Evolutionary conservation across 139 green algal genomes (phyloP), one percentile per base, ranked within the genome.

Genomic region (Desmodesmus armatus): DNA sequence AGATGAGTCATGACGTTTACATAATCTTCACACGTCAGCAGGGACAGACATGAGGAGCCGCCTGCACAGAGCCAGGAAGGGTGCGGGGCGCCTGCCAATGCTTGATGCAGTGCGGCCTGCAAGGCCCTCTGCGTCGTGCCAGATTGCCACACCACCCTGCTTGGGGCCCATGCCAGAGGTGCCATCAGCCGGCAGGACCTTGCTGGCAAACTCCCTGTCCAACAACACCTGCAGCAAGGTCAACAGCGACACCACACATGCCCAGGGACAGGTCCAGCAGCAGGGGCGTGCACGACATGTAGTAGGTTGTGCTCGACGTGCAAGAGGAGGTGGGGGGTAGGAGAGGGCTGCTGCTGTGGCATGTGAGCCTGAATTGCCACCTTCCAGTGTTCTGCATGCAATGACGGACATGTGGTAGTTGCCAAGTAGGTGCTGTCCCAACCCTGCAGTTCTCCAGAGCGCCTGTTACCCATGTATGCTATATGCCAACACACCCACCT

Each of bases 161-260:
- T 21, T 7, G 19, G 33, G 67, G 37, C 37, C 67, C 7, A 49
- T 35, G 37, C 49, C 51, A 33, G 51, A 82, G 25, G 76, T 82
- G 76, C 76, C 76, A 17, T 82, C 76, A 58, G 76, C 76, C n/a
- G 76, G 76, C 55, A 82, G 47, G 23, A 82, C 55, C 76, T 82
- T 82, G 76, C 55, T 11, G 2, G 55, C 76, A 82, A 82, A 82
- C 37, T 82, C 23, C 37, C 40, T 65, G 37, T 82, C 76, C 55
- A 72, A 15, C 43, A 80, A 21, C 31, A 80, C 73, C 73, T 80
- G 73, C 0, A n/a, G n/a, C 31, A 23, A 29, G 58, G 21, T 1
- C 31, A 23, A 25, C 58, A 58, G 47, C 47, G 47, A 58, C 47
- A n/a, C n/a, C n/a, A n/a, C n/a, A n/a, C n/a, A n/a, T n/a, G n/a